These are phyloP conservation scores for Auriculariales sp. DNA, from an alignment of 768 basidiomycete genomes.

Conservation along the genomic window DNA sequence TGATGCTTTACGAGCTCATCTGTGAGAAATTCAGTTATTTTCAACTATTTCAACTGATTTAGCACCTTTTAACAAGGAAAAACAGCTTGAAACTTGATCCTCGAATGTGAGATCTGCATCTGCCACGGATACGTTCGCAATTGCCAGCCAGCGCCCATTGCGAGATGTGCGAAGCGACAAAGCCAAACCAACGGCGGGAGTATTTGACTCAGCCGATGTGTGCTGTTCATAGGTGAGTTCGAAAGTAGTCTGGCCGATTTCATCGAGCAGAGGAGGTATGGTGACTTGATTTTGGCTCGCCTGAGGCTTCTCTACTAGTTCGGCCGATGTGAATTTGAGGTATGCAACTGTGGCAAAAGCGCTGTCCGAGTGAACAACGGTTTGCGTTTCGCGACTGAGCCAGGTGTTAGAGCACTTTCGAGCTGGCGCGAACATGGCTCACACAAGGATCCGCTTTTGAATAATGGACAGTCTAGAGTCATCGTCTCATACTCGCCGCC, in stretches of 20 bases:
- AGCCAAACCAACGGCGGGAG: not conserved
- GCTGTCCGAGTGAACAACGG: conserved; percentile 63
- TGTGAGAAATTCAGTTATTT: conserved; percentile 14
- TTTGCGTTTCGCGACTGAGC: conserved; percentile 45
- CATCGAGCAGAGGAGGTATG: conserved; percentile 42
- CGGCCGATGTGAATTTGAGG: conserved; percentile 60
- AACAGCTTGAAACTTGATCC: conserved; percentile 59
- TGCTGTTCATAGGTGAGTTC: conserved; percentile 3
- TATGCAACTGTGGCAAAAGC: conserved; percentile 88
- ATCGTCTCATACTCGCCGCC: conserved; percentile 96
- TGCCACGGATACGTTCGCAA: conserved; percentile 38
- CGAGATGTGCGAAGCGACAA: conserved; percentile 11
- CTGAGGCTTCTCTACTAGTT: conserved; percentile 40
- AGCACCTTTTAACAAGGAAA: conserved; percentile 40
- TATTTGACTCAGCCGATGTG: not conserved
- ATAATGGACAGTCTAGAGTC: conserved; percentile 80
- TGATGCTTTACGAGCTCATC: conserved; percentile 35
- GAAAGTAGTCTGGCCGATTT: conserved; percentile 14
- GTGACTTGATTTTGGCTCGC: conserved; percentile 10
- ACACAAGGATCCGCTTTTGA: conserved; percentile 49
- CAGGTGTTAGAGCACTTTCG: conserved; percentile 1
- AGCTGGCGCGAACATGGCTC: not conserved
- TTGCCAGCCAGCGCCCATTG: conserved; percentile 51
- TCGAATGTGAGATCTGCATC: conserved; percentile 33
- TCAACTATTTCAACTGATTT: not conserved